Percentiles rank a stretch among this genome's conserved stretches.
Conservation (phyloP, 768 basidiomycete species). For the Lactarius trivialis region DNA sequence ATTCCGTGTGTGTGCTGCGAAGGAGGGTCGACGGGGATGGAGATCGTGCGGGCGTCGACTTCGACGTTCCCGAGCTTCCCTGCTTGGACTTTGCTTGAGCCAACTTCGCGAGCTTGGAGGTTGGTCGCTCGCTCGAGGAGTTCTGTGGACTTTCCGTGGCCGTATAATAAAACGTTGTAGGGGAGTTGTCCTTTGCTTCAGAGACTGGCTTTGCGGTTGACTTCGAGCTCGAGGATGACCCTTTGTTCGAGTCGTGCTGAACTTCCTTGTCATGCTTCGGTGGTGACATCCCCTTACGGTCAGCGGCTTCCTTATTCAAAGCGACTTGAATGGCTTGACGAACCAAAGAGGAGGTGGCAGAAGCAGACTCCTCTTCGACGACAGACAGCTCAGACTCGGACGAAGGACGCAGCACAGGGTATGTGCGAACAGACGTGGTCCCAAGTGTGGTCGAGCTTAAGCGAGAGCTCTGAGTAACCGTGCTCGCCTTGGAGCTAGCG, state of each 20-base stretch:
- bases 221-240: constrained; percentile 19
- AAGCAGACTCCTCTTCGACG: constrained; percentile 22
- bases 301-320: constrained; percentile 51
- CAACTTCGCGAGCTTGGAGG: constrained; percentile 70
- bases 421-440: constrained; percentile 63
- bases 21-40: constrained; percentile 29
- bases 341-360: constrained; percentile 55
- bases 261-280: constrained; percentile 10
- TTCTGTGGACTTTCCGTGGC: not conserved
- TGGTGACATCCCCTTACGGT: constrained; percentile 26
- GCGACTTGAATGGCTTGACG: constrained; percentile 64
- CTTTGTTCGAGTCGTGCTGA: constrained; percentile 8
- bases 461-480: constrained; percentile 46
- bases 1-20: constrained; percentile 54
- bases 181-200: constrained; percentile 3
- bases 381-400: constrained; percentile 41
- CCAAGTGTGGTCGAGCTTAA: constrained; percentile 33
- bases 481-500: constrained; percentile 31
- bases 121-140: constrained; percentile 24
- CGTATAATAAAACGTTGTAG: constrained; percentile 7
- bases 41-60: constrained; percentile 23
- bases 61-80: constrained; percentile 25
- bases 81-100: constrained; percentile 53
- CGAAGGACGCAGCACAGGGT: constrained; percentile 63
- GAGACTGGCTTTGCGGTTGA: constrained; percentile 13